Percentiles rank a stretch among this genome's conserved stretches.
These are phyloP conservation scores for Kodamaea laetipori DNA, from an alignment of 805 yeast species.

Conservation along the genomic window DNA sequence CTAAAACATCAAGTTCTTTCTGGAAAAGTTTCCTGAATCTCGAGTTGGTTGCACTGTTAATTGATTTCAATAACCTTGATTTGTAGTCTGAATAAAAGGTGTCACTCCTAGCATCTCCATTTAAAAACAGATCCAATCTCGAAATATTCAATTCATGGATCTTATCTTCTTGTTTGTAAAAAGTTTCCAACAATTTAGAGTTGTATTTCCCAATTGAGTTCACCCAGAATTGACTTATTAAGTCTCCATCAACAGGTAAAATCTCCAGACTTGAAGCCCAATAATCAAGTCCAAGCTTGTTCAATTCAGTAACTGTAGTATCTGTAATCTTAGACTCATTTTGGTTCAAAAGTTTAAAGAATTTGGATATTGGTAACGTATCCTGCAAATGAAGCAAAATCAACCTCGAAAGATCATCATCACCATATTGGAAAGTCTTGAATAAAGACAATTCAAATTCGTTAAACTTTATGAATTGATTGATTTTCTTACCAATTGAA, in stretches of 20 bases:
- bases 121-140: constrained; percentile 20
- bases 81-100: constrained; percentile 27
- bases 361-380: constrained; percentile 61
- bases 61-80: constrained; percentile 24
- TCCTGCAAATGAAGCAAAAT: constrained; percentile 57
- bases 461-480: constrained; percentile 65
- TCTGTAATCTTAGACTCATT: constrained; percentile 35
- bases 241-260: constrained; percentile 38
- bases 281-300: constrained; percentile 16
- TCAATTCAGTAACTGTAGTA: constrained; percentile 30
- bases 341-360: constrained; percentile 64
- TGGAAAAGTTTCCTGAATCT: constrained; percentile 25
- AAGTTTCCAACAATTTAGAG: constrained; percentile 27
- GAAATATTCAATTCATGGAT: constrained; percentile 21
- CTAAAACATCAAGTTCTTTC: constrained; percentile 34
- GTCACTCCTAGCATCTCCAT: constrained; percentile 15
- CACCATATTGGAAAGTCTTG: constrained; percentile 63
- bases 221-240: constrained; percentile 42
- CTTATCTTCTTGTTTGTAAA: constrained; percentile 34
- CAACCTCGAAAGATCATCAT: constrained; percentile 59
- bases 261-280: constrained; percentile 17
- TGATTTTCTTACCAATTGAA: constrained; percentile 56
- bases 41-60: constrained; percentile 23
- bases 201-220: constrained; percentile 30
- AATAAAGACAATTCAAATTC: constrained; percentile 68